Evolutionary conservation across 352 stramenopile species (phyloP), one percentile per base, ranked within the genome.

Genomic region (Phytopythium sindhum): DNA sequence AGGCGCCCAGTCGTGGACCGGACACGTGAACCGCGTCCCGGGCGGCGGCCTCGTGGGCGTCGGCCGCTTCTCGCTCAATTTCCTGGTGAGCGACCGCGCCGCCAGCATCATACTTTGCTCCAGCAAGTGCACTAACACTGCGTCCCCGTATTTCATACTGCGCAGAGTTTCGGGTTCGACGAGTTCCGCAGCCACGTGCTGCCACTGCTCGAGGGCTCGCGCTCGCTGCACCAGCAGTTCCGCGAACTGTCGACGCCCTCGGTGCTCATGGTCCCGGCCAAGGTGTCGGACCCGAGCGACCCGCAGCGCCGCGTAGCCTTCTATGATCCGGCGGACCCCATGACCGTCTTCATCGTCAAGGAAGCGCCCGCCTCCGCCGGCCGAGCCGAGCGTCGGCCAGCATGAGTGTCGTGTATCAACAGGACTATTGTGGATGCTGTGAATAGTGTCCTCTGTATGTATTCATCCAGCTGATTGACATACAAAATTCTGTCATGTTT

Each of bases 101-200:
- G 14, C 2, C 33, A 10, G 1, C 10, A 15, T 11, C 33, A 10
- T 39, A 14, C 33, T 39, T 10, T 39, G 10, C 50, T 39, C 17
- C 26, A 45, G 17, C 15, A 19, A 44, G 50, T 28, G 1, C 35
- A 26, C 31, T 44, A 10, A 17, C 31, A n/a, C 26, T 58, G 56
- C 10, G 33, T n/a, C n/a, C n/a, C n/a, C n/a, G n/a, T n/a, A n/a
- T n/a, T n/a, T n/a, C n/a, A n/a, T n/a, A n/a, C n/a, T n/a, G n/a
- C n/a, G 29, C 53, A 93, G 84, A 82, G 72, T 54, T 68, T 87
- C 51, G 85, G 85, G 2, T 91, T 91, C 64, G 81, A 93, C 19
- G 82, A 93, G 57, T 91, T 93, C 56, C 80, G 72, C 42, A 84
- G 74, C 47, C 85, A 91, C 52, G 62, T 91, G 31, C 51, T 78